Conservation (phyloP, 208 protist species). For the Histomonas meleagridis region DNA sequence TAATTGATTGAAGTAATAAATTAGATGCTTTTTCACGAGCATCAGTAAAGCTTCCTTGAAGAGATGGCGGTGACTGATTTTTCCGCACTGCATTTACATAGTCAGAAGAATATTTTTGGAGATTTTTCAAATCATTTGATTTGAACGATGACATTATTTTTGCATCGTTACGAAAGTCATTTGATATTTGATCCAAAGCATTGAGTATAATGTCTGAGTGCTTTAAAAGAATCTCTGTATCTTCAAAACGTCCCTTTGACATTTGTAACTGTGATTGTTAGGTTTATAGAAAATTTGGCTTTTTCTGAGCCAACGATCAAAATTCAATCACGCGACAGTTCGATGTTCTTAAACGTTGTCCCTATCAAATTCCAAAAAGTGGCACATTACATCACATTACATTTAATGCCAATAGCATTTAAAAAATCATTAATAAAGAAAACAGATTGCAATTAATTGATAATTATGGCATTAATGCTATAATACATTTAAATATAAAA, state of each 20-base stretch:
- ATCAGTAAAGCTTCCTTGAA: not conserved
- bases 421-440: too few species aligned
- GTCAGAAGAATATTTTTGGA: not conserved
- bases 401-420: too few species aligned
- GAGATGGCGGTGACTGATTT: not conserved
- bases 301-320: too few species aligned
- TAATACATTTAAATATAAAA: too few species aligned
- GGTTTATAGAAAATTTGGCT: too few species aligned
- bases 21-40: not conserved
- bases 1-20: not conserved
- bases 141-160: not conserved
- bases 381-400: too few species aligned
- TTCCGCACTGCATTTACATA: not conserved
- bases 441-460: too few species aligned
- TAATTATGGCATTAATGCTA: too few species aligned
- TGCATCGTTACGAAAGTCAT: not conserved
- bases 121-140: not conserved
- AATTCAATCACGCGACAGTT: too few species aligned
- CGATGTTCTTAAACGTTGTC: too few species aligned
- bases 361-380: too few species aligned
- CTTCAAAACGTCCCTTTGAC: not conserved
- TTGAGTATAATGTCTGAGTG: not conserved
- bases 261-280: too few species aligned
- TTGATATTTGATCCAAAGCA: not conserved
- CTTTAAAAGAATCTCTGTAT: not conserved